These are phyloP conservation scores for Pseudozyma flocculosa DNA, from an alignment of 1,284 basidiomycete species.

Conservation along the genomic window DNA sequence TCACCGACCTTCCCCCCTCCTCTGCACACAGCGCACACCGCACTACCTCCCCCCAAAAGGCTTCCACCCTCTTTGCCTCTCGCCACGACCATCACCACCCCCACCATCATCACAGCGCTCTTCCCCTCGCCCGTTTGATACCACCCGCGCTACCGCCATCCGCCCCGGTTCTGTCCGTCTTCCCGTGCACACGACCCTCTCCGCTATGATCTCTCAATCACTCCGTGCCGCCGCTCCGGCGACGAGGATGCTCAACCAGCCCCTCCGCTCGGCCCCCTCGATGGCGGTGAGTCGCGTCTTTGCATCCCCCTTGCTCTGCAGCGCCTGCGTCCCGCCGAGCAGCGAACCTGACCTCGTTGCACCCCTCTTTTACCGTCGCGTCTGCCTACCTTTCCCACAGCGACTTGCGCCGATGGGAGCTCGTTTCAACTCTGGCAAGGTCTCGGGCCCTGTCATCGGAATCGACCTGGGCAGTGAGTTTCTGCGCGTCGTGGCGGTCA, in stretches of 20 bases:
- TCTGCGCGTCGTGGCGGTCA: background rate
- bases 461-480: slow-evolving; percentile 56
- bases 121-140: background rate
- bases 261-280: slow-evolving; percentile 40
- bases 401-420: slow-evolving; percentile 44
- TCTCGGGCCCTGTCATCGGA: slow-evolving; percentile 54
- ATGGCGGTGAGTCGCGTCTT: slow-evolving; percentile 39
- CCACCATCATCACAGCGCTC: too few species aligned
- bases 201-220: slow-evolving; percentile 35
- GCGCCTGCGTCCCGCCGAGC: too few species aligned
- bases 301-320: slow-evolving; percentile 1
- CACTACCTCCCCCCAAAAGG: too few species aligned
- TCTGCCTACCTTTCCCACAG: too few species aligned
- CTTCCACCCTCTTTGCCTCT: too few species aligned
- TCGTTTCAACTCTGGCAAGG: slow-evolving; percentile 47
- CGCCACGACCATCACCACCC: background rate
- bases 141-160: slow-evolving; percentile 9
- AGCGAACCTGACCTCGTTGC: too few species aligned
- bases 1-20: too few species aligned
- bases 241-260: slow-evolving; percentile 44
- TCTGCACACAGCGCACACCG: too few species aligned
- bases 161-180: slow-evolving; percentile 16
- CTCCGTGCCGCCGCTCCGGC: slow-evolving; percentile 43
- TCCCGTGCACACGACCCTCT: background rate
- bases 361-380: too few species aligned